A percentile compares a stretch with the other conserved stretches of the same genome.
Conservation (phyloP, 176 grass and related monocot species). For the Eleusine coracana region DNA sequence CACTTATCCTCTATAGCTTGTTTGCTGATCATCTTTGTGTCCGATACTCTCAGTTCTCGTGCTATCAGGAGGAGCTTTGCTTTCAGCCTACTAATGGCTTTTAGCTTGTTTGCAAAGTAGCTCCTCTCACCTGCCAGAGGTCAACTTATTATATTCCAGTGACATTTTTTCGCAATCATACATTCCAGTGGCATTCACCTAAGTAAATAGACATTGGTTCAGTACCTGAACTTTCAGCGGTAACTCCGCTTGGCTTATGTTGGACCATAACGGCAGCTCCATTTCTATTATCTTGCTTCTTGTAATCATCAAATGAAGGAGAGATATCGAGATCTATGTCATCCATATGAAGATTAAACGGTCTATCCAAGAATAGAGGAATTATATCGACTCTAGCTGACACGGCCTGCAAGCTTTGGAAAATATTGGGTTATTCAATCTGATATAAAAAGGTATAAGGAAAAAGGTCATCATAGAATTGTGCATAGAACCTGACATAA, state of each 20-base stretch:
- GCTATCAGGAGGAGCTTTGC: conserved; percentile 76
- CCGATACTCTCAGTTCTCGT: conserved; percentile 42
- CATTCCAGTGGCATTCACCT: neutral
- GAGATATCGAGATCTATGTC: conserved; percentile 68
- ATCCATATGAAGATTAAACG: conserved; percentile 58
- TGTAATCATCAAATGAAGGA: conserved; percentile 40
- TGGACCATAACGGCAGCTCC: conserved; percentile 44
- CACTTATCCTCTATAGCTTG: conserved; percentile 39
- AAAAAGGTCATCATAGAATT: conserved; percentile 10
- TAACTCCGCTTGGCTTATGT: conserved; percentile 71
- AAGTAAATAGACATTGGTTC: conserved; percentile 23
- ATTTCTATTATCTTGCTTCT: conserved; percentile 25
- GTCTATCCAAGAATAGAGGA: conserved; percentile 80
- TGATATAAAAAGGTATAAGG: conserved; percentile 13
- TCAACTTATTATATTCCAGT: neutral
- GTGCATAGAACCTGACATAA: neutral
- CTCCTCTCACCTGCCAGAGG: conserved; percentile 83
- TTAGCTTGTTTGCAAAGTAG: conserved; percentile 81
- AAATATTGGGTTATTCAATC: conserved; percentile 40
- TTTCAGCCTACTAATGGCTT: conserved; percentile 79
- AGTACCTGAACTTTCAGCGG: conserved; percentile 87
- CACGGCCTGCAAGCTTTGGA: conserved; percentile 66
- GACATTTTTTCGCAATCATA: neutral
- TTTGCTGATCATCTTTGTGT: conserved; percentile 49
- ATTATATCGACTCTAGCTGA: conserved; percentile 80